Percentiles rank a stretch among this genome's conserved stretches.
Conservation (phyloP, 306 rosid species). For the Styphnolobium japonicum region DNA sequence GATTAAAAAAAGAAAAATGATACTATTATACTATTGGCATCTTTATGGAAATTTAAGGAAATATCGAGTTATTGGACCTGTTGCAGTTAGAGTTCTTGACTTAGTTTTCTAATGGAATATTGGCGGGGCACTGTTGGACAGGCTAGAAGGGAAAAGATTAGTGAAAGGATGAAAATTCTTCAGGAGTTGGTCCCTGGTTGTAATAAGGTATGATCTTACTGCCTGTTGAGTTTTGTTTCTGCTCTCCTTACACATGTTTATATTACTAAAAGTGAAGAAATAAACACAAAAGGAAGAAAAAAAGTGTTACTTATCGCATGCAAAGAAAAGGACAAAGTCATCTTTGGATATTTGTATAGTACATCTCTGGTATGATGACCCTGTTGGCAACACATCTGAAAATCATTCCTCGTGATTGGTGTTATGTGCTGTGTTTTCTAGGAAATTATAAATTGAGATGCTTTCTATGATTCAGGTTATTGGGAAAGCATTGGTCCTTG, state of each 20-base stretch:
- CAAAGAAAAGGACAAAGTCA: not conserved
- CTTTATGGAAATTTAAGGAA: conserved; percentile 11
- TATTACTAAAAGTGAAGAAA: not conserved
- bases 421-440: not conserved
- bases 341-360: not conserved
- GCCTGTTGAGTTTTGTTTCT: conserved; percentile 16
- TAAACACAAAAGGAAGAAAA: not conserved
- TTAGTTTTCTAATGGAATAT: conserved; percentile 25
- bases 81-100: conserved; percentile 22
- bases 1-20: conserved; percentile 11
- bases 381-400: not conserved
- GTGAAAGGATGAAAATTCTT: conserved; percentile 92
- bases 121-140: conserved; percentile 46
- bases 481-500: conserved; percentile 91
- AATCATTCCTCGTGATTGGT: not conserved
- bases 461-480: conserved; percentile 61
- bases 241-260: not conserved
- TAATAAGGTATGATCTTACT: conserved; percentile 64
- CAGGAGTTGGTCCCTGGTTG: conserved; percentile 97
- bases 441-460: not conserved
- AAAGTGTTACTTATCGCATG: not conserved
- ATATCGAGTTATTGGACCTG: not conserved
- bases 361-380: not conserved
- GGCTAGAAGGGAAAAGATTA: conserved; percentile 97
- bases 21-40: not conserved